These are phyloP conservation scores for Aspergillus viridinutans DNA, from an alignment of 2,329 filamentous ascomycete genomes.

Conservation along the genomic window DNA sequence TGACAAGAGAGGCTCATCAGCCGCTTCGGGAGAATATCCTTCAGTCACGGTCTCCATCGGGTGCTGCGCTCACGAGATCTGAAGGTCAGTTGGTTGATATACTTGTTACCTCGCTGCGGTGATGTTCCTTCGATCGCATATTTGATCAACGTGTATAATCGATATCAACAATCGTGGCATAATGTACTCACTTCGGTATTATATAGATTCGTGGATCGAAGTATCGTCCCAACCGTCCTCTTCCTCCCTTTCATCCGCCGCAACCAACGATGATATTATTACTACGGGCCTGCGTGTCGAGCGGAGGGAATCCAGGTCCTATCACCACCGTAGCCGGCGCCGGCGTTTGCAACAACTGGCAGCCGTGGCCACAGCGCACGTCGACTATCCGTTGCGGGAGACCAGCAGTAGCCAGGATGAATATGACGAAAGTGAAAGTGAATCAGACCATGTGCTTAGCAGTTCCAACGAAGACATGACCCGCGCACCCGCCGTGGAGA, in stretches of 20 bases:
- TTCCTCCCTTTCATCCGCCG: constrained; percentile 77
- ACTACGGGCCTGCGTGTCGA: constrained; percentile 81
- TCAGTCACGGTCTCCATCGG: constrained; percentile 33
- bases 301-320: constrained; percentile 47
- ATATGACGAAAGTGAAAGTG: constrained; percentile 89
- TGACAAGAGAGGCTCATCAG: constrained; percentile 33
- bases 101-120: constrained; percentile 9
- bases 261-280: constrained; percentile 75
- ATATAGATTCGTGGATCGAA: constrained; percentile 91
- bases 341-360: constrained; percentile 34
- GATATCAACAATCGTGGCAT: constrained; percentile 3
- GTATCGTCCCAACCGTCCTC: constrained; percentile 89
- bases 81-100: constrained; percentile 35
- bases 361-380: constrained; percentile 37
- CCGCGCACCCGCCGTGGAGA: constrained; percentile 19
- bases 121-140: constrained; percentile 1
- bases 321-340: constrained; percentile 57
- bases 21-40: constrained; percentile 26
- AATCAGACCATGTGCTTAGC: constrained; percentile 69
- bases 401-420: constrained; percentile 79
- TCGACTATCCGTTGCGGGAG: constrained; percentile 42
- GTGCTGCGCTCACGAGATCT: constrained; percentile 37
- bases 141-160: constrained; percentile 16
- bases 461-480: constrained; percentile 59
- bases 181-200: constrained; percentile 45